Conservation (phyloP, 805 yeast genomes). For the Suhomyces vadensis region DNA sequence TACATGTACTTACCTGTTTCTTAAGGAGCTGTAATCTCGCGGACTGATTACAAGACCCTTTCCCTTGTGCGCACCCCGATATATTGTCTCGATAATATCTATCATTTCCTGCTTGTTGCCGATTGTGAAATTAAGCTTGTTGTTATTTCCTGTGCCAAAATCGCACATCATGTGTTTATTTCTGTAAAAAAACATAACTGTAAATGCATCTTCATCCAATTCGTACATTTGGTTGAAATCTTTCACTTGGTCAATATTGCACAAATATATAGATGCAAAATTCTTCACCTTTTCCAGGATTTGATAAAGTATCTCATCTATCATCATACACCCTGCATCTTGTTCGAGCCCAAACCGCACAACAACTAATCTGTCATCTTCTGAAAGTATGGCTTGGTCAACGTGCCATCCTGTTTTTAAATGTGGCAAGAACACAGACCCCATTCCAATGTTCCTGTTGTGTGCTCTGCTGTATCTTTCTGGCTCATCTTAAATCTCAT, state of each 20-base stretch:
- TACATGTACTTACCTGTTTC: conserved; percentile 4
- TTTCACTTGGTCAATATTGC: conserved; percentile 86
- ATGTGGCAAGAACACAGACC: conserved; percentile 80
- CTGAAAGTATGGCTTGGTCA: conserved; percentile 92
- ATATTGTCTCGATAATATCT: conserved; percentile 86
- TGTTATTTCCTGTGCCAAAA: conserved; percentile 97
- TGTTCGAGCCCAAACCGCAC: conserved; percentile 84
- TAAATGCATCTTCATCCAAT: conserved; percentile 64
- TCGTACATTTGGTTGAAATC: conserved; percentile 91
- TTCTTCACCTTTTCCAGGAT: conserved; percentile 82
- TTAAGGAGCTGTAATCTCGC: conserved; percentile 52
- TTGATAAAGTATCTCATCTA: conserved; percentile 83
- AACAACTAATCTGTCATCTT: conserved; percentile 84
- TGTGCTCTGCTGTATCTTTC: no score
- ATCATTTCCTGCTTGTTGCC: conserved; percentile 86
- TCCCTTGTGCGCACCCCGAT: conserved; percentile 89
- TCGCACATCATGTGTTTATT: conserved; percentile 98
- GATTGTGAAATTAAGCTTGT: conserved; percentile 78
- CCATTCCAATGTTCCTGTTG: no score
- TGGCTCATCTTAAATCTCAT: neutral
- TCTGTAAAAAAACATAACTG: conserved; percentile 89
- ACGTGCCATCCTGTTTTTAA: conserved; percentile 92
- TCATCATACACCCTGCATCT: conserved; percentile 77
- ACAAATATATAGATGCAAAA: conserved; percentile 84
- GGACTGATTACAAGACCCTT: conserved; percentile 90